Percentiles rank a stretch among this genome's conserved stretches.
phyloP scores from a whole-genome alignment of 306 rosid species.

The Quercus robur region DNA sequence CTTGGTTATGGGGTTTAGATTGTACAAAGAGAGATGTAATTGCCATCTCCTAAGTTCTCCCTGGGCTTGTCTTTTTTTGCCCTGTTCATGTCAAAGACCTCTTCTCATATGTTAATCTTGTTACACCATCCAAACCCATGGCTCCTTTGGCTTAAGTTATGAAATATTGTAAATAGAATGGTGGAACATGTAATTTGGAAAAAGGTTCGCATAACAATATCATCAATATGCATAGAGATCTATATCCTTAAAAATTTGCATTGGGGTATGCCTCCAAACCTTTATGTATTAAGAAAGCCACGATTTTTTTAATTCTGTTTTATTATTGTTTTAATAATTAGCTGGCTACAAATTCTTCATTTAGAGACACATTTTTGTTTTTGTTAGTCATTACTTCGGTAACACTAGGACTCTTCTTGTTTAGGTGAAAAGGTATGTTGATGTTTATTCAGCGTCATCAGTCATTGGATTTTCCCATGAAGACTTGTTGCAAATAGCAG shows the following conservation, averaged over 20 bases:
- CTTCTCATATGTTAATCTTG: background rate
- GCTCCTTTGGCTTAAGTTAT: background rate
- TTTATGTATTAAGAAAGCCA: background rate
- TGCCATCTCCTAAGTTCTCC: background rate
- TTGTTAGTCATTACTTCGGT: background rate
- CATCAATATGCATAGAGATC: background rate
- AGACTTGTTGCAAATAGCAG: constrained; percentile 58
- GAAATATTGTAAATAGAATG: background rate
- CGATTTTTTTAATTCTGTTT: background rate
- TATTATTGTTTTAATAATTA: background rate
- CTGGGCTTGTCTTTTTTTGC: background rate
- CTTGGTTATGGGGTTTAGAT: no score
- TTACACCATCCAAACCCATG: background rate
- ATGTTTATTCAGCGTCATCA: constrained; percentile 82
- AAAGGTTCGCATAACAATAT: background rate
- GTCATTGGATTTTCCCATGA: constrained; percentile 88
- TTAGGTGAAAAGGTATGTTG: constrained; percentile 89
- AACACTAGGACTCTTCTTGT: constrained; percentile 11
- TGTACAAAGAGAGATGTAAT: no score
- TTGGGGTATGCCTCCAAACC: background rate
- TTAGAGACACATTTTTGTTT: background rate
- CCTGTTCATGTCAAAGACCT: background rate
- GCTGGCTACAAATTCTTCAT: background rate
- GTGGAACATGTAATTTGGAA: background rate
- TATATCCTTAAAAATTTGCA: background rate